Conservation (phyloP, 2,329 filamentous ascomycete genomes). For the Ceratocystis variospora region DNA sequence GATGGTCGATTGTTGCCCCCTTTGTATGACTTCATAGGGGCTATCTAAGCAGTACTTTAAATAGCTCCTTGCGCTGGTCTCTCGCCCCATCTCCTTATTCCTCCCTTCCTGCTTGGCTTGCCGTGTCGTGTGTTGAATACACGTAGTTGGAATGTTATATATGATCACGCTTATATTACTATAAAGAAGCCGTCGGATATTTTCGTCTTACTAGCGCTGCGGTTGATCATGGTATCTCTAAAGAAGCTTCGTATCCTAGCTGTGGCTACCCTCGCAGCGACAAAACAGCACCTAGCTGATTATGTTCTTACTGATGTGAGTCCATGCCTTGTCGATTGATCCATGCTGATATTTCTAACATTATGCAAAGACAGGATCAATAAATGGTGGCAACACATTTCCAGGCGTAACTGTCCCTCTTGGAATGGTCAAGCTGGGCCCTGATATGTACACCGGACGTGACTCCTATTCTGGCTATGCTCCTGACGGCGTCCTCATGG, state of each 20-base stretch:
- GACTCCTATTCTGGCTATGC: conserved; percentile 43
- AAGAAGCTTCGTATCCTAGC: background rate
- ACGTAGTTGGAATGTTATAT: no score
- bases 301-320: conserved; percentile 29
- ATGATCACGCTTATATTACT: no score
- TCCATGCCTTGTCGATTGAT: conserved; percentile 5
- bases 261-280: background rate
- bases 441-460: conserved; percentile 35
- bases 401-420: conserved; percentile 36
- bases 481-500: conserved; percentile 39
- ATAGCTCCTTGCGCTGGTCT: no score
- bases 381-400: conserved; percentile 36
- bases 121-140: no score
- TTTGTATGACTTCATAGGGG: no score
- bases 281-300: conserved; percentile 23
- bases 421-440: conserved; percentile 38
- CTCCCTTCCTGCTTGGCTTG: no score
- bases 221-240: background rate
- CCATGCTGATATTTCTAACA: conserved; percentile 3
- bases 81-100: no score
- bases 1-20: no score
- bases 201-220: background rate
- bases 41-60: no score
- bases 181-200: background rate
- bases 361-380: conserved; percentile 32